Conservation (phyloP, 345 rosid genomes). For the Hibiscus syriacus region DNA sequence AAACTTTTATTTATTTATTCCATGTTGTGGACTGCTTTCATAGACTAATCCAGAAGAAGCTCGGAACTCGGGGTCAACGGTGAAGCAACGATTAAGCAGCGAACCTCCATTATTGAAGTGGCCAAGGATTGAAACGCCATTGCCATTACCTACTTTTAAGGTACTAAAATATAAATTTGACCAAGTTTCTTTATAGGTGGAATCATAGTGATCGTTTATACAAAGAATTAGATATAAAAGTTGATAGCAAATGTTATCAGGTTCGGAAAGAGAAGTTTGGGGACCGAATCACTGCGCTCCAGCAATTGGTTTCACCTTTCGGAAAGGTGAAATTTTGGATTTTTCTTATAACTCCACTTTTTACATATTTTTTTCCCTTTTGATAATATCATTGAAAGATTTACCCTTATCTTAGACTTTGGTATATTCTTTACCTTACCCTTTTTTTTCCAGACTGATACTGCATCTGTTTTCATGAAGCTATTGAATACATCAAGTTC, state of each 20-base stretch:
- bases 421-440: background rate
- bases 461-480: slow-evolving; percentile 92
- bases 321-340: slow-evolving; percentile 64
- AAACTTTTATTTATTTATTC: slow-evolving; percentile 1
- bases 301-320: slow-evolving; percentile 92
- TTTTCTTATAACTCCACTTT: background rate
- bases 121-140: slow-evolving; percentile 63
- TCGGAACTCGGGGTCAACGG: slow-evolving; percentile 28
- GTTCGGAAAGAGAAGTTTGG: slow-evolving; percentile 94
- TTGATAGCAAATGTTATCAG: slow-evolving; percentile 25
- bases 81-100: slow-evolving; percentile 31
- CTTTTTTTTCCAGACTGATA: slow-evolving; percentile 58
- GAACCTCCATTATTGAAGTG: slow-evolving; percentile 41
- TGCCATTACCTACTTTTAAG: slow-evolving; percentile 76
- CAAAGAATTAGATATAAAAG: slow-evolving; percentile 9
- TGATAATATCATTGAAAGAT: slow-evolving; percentile 7
- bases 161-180: slow-evolving; percentile 21
- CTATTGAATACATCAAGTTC: slow-evolving; percentile 69
- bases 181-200: background rate
- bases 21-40: background rate
- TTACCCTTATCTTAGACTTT: slow-evolving; percentile 2
- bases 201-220: background rate
- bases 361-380: background rate
- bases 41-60: slow-evolving; percentile 30
- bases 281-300: slow-evolving; percentile 93